Percentiles rank a stretch among this genome's conserved stretches.
phyloP scores from a whole-genome alignment of 2,329 filamentous ascomycete genomes.

The Diaporthe sp. region DNA sequence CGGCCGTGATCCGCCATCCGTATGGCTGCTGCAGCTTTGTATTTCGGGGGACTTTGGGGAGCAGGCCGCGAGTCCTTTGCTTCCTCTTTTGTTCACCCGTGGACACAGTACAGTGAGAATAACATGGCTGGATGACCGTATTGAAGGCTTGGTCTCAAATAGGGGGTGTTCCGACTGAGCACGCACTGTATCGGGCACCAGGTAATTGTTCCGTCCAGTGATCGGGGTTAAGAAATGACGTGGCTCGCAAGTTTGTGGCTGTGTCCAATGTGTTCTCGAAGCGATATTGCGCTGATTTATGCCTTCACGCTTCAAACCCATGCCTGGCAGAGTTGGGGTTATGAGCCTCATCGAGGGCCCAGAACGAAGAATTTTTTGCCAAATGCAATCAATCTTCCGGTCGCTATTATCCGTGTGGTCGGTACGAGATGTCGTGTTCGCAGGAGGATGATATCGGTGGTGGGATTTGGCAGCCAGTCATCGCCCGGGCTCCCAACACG shows the following conservation, averaged over 20 bases:
- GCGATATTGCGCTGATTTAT: conserved; percentile 34
- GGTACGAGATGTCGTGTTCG: conserved; percentile 24
- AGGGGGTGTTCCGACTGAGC: background rate
- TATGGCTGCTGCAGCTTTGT: conserved; percentile 4
- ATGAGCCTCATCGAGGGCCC: conserved; percentile 11
- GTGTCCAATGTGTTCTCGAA: conserved; percentile 31
- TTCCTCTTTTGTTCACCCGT: background rate
- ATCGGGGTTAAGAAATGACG: conserved; percentile 30
- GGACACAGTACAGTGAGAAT: background rate
- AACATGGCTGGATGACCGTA: background rate
- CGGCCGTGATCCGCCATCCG: conserved; percentile 24
- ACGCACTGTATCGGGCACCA: conserved; percentile 25
- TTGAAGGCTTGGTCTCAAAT: conserved; percentile 13
- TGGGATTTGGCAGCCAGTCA: background rate
- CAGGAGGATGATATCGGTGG: background rate
- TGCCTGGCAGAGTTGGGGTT: background rate
- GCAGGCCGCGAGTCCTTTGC: conserved; percentile 6
- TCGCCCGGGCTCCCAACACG: background rate
- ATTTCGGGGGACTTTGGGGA: conserved; percentile 3
- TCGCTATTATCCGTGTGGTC: conserved; percentile 14
- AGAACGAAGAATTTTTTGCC: conserved; percentile 5
- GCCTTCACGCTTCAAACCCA: background rate
- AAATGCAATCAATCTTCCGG: conserved; percentile 8
- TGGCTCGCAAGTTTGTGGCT: conserved; percentile 30
- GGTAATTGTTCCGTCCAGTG: conserved; percentile 25